Evolutionary conservation across 768 basidiomycete species (phyloP).

Genomic region (Cystobasidium tubakii): DNA sequence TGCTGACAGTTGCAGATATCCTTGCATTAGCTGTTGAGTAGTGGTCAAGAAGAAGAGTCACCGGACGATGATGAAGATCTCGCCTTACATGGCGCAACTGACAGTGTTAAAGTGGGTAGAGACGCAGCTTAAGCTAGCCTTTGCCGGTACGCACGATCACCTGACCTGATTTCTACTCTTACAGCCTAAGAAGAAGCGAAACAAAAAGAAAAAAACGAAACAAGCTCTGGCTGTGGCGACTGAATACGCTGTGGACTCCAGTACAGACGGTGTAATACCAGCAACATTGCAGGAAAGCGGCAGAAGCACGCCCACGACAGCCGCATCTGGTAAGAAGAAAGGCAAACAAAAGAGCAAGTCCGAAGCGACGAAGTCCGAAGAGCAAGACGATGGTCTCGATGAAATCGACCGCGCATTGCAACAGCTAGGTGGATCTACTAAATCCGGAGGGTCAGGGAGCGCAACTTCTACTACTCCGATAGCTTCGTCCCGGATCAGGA

Average conservation of each 20-base stretch:
- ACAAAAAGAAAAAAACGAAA: constrained; percentile 49
- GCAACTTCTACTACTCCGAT: not conserved
- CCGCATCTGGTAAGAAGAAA: constrained; percentile 53
- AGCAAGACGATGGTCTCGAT: constrained; percentile 52
- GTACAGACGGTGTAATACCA: not conserved
- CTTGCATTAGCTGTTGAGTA: not conserved
- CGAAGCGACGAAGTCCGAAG: constrained; percentile 48
- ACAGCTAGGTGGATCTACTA: constrained; percentile 56
- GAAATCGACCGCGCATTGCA: constrained; percentile 79
- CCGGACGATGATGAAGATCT: constrained; percentile 23
- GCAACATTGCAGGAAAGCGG: not conserved
- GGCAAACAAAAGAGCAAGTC: constrained; percentile 57
- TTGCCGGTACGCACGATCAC: too few species aligned
- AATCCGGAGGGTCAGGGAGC: constrained; percentile 18
- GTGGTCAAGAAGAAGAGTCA: not conserved
- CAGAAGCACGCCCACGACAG: not conserved
- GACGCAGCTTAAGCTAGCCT: too few species aligned
- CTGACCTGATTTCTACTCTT: too few species aligned
- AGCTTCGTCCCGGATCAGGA: constrained; percentile 39
- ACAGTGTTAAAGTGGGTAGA: not conserved
- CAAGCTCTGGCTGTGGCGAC: constrained; percentile 39
- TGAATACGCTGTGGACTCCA: not conserved
- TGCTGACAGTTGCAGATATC: not conserved
- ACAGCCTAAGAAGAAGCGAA: constrained; percentile 37
- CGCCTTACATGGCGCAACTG: not conserved